phyloP scores from a whole-genome alignment of 495 filamentous ascomycete genomes.

The Podospora conica region DNA sequence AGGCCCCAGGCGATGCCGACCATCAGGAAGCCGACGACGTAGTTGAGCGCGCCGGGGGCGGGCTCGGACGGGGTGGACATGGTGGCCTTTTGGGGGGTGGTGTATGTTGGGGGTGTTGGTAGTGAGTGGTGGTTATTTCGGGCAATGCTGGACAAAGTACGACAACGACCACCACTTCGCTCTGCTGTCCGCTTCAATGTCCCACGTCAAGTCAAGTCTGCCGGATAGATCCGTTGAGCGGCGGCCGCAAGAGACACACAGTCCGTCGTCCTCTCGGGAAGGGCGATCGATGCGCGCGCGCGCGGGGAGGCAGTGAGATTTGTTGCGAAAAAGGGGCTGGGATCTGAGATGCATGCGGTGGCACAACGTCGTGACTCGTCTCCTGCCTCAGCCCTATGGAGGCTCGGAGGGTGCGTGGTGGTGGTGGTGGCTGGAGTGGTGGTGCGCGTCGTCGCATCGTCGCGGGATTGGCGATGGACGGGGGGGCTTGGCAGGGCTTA shows the following conservation, averaged over 20 bases:
- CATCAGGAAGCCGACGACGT: slow-evolving; percentile 80
- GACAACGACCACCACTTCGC: not conserved
- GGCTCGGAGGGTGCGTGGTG: not conserved
- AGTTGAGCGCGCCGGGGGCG: slow-evolving; percentile 60
- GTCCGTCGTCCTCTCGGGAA: not conserved
- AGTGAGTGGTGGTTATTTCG: not conserved
- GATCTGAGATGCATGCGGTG: not conserved
- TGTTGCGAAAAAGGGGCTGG: not conserved
- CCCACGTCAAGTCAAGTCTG: not conserved
- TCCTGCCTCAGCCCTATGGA: not conserved
- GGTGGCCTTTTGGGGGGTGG: not conserved
- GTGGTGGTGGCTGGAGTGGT: not conserved
- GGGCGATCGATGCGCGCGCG: not conserved
- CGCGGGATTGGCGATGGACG: not conserved
- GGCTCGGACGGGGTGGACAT: slow-evolving; percentile 4
- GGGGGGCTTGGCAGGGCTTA: not conserved
- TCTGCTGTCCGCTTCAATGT: not conserved
- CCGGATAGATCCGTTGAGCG: not conserved
- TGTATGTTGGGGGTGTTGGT: not conserved
- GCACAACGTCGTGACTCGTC: not conserved
- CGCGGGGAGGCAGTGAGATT: not conserved
- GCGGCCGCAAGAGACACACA: too few relatives aligned
- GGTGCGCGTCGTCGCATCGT: not conserved
- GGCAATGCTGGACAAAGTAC: not conserved
- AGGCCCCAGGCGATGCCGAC: slow-evolving; percentile 83